Evolutionary conservation across 352 stramenopile species (phyloP), one percentile per base, ranked within the genome.

Genomic region (Globisporangium spinosum): DNA sequence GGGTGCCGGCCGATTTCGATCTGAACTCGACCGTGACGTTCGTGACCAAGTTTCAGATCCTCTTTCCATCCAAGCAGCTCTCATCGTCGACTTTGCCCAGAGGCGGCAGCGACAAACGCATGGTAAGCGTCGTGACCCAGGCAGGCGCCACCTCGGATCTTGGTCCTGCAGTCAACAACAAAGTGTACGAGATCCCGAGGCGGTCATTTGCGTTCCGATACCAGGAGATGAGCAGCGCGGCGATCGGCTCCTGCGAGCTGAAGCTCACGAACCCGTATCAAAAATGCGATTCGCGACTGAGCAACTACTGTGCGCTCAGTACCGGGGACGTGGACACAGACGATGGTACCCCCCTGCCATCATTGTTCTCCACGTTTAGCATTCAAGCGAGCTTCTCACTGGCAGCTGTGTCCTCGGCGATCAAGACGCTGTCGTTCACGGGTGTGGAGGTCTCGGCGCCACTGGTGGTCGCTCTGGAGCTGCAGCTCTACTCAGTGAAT

Each of bases 131-230:
- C 29, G 29, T 40, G 17, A 12, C 20, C 9, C 55, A 45, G 8
- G 17, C 29, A 20, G 29, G 55, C 9, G 29, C 20, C 29, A 61
- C 17, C 17, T 43, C 54, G 27, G 54, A 59, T 8, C 54, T 59
- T 20, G 54, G 25, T 0, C 54, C 55, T 27, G 53, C 25, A 34
- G 53, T 58, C 25, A 32, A 22, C 53, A 58, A 58, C 53, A 58
- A 58, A 32, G 22, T 58, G 25, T 58, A 58, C 53, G 53, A 58
- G 53, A 58, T 58, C 15, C 53, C 53, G 53, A 58, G 23, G 13
- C 53, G 53, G 25, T 58, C 25, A 27, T 58, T 34, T 27, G 17
- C 53, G 13, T 38, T 58, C 15, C 13, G 53, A 5, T 58, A 58
- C 15, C 53, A 58, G 25, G 53, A 58, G 25, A 38, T n/a, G 53